A percentile compares a stretch with the other conserved stretches of the same genome.
These are phyloP conservation scores for Chionographis japonica DNA, from an alignment of 106 monocot genomes.

Conservation along the genomic window DNA sequence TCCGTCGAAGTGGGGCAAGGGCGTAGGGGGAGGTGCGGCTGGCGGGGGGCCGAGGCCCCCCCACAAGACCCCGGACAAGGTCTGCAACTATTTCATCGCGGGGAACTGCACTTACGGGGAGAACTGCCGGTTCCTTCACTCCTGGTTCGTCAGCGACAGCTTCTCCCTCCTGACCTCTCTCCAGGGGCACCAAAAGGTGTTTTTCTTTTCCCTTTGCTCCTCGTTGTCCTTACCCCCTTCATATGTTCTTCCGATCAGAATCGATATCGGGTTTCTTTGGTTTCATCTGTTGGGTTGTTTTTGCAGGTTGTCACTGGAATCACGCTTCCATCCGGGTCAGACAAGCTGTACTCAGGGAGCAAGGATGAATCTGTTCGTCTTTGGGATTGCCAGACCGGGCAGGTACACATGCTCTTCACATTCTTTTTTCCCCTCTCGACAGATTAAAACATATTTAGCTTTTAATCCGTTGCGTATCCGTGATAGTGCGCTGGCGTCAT, in stretches of 20 bases:
- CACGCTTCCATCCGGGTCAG: slow-evolving; percentile 79
- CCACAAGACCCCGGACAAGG: slow-evolving; percentile 12
- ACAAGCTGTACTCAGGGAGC: slow-evolving; percentile 92
- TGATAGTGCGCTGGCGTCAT: slow-evolving; percentile 61
- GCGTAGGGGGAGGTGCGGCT: slow-evolving; percentile 18
- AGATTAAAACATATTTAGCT: background rate
- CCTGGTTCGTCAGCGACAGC: slow-evolving; percentile 56
- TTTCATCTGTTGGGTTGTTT: background rate
- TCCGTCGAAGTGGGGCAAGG: slow-evolving; percentile 52
- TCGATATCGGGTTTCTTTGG: background rate
- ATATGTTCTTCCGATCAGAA: no score
- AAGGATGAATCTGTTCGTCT: slow-evolving; percentile 75
- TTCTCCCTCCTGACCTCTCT: slow-evolving; percentile 56
- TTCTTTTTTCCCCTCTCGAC: no score
- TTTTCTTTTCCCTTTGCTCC: background rate
- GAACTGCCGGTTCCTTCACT: slow-evolving; percentile 54
- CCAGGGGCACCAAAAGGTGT: slow-evolving; percentile 80
- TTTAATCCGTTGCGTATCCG: background rate
- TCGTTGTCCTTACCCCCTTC: background rate
- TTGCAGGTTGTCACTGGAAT: slow-evolving; percentile 80
- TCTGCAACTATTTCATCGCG: slow-evolving; percentile 36
- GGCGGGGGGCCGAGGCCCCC: background rate
- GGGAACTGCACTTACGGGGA: slow-evolving; percentile 65
- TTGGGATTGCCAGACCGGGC: slow-evolving; percentile 94
- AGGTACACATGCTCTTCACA: slow-evolving; percentile 36